Base-by-base conservation (phyloP, 2,329 filamentous ascomycete species). In the Talaromyces sp. region DNA sequence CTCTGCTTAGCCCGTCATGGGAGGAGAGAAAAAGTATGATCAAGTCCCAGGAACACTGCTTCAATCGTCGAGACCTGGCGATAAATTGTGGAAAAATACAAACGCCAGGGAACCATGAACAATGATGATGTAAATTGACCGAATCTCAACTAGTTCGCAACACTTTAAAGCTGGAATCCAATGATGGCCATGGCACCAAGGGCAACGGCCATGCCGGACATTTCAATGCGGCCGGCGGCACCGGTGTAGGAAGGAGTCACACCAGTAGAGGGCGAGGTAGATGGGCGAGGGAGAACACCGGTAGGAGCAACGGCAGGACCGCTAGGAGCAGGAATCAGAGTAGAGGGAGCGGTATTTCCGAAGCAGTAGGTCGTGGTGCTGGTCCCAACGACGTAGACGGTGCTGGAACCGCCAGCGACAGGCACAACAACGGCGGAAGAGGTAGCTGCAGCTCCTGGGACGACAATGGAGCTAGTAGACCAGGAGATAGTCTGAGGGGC, bases 151-250 rank as follows among this genome's bases (percentile, higher is more conserved):
- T 21, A 44, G 28, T 2, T 62, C 31, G 39, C 23, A 28, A 23
- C 63, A 40, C 62, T 59, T 69, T 67, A 71, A 52, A 70, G 56
- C 63, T 71, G 69, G 65, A 72, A 66, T 39, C 65, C 67, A 58
- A 66, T 60, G 21, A 66, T 66, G 54, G 57, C 62, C 37, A 70
- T 40, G 28, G 67, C 68, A 50, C 69, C 69, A 31, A 72, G 59
- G n/a, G 64, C 64, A 8, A 67, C 63, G 9, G 68, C 68, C 12
- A 69, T 28, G 37, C 66, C 66, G 54, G 70, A 70, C 25, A 70
- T 48, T 39, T 64, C 57, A 42, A 69, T 66, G 42, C 66, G 62
- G 33, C 69, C 68, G 37, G 69, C 69, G 25, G 69, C 70, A 11
- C 67, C 69, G 63, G 69, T 71, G 67, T 66, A 71, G 2, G 66